A percentile compares a stretch with the other conserved stretches of the same genome.
These are phyloP conservation scores for Fusarium falciforme DNA, from an alignment of 2,329 filamentous ascomycete genomes.

Conservation along the genomic window DNA sequence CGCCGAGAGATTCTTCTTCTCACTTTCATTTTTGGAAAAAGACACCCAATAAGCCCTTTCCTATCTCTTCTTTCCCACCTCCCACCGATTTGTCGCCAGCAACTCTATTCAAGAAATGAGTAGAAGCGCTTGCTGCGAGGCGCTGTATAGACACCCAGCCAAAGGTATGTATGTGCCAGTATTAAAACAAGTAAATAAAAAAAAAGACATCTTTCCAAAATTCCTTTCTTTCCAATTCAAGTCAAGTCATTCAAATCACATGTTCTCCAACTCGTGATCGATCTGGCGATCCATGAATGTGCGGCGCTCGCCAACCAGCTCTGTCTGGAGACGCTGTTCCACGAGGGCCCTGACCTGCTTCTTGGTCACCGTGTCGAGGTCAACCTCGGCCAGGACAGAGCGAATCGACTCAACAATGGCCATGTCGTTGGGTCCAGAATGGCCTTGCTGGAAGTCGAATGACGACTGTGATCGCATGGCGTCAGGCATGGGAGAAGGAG, in stretches of 20 bases:
- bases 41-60: not conserved
- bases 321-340: slow-evolving; percentile 92
- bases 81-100: slow-evolving; percentile 7
- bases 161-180: slow-evolving; percentile 38
- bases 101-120: slow-evolving; percentile 14
- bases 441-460: slow-evolving; percentile 71
- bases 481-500: slow-evolving; percentile 58
- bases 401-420: slow-evolving; percentile 88
- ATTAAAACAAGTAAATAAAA: slow-evolving; percentile 28
- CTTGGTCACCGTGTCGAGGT: slow-evolving; percentile 97
- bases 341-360: slow-evolving; percentile 94
- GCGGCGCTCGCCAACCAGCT: slow-evolving; percentile 85
- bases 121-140: slow-evolving; percentile 9
- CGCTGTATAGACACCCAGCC: slow-evolving; percentile 28
- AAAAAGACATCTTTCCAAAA: slow-evolving; percentile 13
- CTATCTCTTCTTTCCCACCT: slow-evolving; percentile 17
- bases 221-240: not conserved
- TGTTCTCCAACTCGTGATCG: slow-evolving; percentile 91
- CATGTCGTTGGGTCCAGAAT: slow-evolving; percentile 78
- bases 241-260: slow-evolving; percentile 65
- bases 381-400: slow-evolving; percentile 84
- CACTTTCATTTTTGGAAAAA: slow-evolving; percentile 36
- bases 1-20: slow-evolving; percentile 26
- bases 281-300: slow-evolving; percentile 94
- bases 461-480: slow-evolving; percentile 63